phyloP scores from a whole-genome alignment of 371 early-diverging fungal species.

The Thermomucor indicae-seudaticae region DNA sequence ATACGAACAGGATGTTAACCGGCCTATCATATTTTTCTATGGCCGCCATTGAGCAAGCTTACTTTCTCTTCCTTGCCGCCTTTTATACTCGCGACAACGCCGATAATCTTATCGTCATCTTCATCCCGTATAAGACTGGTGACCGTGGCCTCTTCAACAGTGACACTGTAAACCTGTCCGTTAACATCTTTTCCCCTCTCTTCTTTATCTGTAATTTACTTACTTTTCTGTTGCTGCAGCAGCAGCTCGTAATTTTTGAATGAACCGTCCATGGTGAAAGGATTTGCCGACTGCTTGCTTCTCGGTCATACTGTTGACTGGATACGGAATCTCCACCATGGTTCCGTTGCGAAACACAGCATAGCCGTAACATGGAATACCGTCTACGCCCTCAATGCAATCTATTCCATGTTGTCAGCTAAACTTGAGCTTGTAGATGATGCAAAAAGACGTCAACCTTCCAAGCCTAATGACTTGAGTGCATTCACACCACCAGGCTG shows the following conservation, averaged over 20 bases:
- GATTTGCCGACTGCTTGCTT: slow-evolving; percentile 61
- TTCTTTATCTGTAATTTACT: background rate
- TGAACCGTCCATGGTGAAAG: slow-evolving; percentile 94
- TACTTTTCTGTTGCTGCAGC: slow-evolving; percentile 59
- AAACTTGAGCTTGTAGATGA: too few species aligned
- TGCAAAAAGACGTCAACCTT: too few species aligned
- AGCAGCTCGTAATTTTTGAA: slow-evolving; percentile 77
- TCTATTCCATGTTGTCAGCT: slow-evolving; percentile 37
- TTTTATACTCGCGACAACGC: slow-evolving; percentile 36
- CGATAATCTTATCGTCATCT: slow-evolving; percentile 40
- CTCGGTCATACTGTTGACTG: slow-evolving; percentile 40
- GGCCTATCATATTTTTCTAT: too few species aligned
- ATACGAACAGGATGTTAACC: too few species aligned
- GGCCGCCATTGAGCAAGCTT: background rate
- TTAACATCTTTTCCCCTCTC: background rate
- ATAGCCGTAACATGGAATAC: slow-evolving; percentile 85
- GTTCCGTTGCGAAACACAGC: slow-evolving; percentile 61
- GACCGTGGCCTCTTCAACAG: slow-evolving; percentile 72
- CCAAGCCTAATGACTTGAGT: slow-evolving; percentile 71
- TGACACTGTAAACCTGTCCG: slow-evolving; percentile 50
- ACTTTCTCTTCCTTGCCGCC: slow-evolving; percentile 23
- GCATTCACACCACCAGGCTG: slow-evolving; percentile 92
- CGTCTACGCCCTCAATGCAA: slow-evolving; percentile 82
- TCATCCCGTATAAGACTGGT: slow-evolving; percentile 48
- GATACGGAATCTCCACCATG: slow-evolving; percentile 62